These are phyloP conservation scores for Penicillium sp. DNA, from an alignment of 2,329 filamentous ascomycete genomes.

Conservation along the genomic window DNA sequence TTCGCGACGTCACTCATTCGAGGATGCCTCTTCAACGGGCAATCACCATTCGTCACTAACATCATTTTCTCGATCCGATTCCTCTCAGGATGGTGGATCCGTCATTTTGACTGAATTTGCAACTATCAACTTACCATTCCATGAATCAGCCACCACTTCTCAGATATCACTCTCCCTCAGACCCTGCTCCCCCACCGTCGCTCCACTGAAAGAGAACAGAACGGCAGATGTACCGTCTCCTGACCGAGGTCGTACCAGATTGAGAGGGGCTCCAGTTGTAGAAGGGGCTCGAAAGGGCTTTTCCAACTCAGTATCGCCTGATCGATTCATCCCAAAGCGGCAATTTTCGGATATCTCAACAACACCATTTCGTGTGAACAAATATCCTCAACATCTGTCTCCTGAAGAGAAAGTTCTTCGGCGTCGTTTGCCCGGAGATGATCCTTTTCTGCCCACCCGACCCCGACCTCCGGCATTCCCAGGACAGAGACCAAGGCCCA, in stretches of 20 bases:
- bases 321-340: conserved; percentile 58
- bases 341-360: conserved; percentile 42
- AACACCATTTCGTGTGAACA: conserved; percentile 54
- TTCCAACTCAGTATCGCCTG: conserved; percentile 42
- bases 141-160: conserved; percentile 11
- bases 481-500: conserved; percentile 11
- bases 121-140: conserved; percentile 17
- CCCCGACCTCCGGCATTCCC: conserved; percentile 20
- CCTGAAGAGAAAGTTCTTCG: conserved; percentile 48
- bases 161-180: conserved; percentile 5
- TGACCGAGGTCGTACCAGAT: conserved; percentile 14
- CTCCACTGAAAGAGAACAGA: conserved; percentile 13
- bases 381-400: conserved; percentile 46
- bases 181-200: neutral
- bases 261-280: conserved; percentile 16
- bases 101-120: conserved; percentile 14
- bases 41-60: conserved; percentile 10
- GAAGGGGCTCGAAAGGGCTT: conserved; percentile 11
- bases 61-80: conserved; percentile 13
- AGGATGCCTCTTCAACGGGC: conserved; percentile 20
- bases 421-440: conserved; percentile 43
- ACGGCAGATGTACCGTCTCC: neutral
- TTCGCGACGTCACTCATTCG: conserved; percentile 27
- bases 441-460: conserved; percentile 54
- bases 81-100: conserved; percentile 3